Evolutionary conservation across 2,329 filamentous ascomycete species (phyloP).

Genomic region (Fusarium veterinarium): DNA sequence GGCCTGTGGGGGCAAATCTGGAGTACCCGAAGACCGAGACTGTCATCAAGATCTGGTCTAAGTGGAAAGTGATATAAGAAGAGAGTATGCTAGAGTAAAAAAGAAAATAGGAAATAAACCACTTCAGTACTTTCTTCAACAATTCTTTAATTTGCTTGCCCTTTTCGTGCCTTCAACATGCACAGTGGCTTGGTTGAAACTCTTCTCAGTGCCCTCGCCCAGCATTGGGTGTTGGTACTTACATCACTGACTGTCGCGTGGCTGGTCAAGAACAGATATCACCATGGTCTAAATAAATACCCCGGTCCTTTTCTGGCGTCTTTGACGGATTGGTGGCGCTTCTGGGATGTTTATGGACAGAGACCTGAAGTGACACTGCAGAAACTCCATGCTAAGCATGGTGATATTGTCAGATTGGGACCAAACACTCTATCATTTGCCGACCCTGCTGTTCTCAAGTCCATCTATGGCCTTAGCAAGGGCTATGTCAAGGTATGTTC

Average conservation of each 20-base stretch:
- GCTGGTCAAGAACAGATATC: slow-evolving; percentile 49
- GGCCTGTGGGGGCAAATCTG: slow-evolving; percentile 19
- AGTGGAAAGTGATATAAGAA: slow-evolving; percentile 30
- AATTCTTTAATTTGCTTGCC: background rate
- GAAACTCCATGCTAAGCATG: slow-evolving; percentile 75
- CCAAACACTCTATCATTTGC: slow-evolving; percentile 81
- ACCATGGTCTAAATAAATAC: slow-evolving; percentile 73
- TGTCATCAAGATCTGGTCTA: slow-evolving; percentile 11
- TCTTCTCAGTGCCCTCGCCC: slow-evolving; percentile 20
- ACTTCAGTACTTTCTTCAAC: slow-evolving; percentile 5
- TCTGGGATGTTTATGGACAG: slow-evolving; percentile 73
- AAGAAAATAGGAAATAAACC: background rate
- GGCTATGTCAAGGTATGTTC: slow-evolving; percentile 76
- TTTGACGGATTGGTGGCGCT: slow-evolving; percentile 75
- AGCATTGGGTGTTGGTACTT: slow-evolving; percentile 38
- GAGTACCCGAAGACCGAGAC: slow-evolving; percentile 26
- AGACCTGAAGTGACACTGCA: slow-evolving; percentile 75
- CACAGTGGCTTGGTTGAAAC: slow-evolving; percentile 39
- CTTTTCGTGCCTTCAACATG: slow-evolving; percentile 35
- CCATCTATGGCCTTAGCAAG: slow-evolving; percentile 86
- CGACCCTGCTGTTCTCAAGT: slow-evolving; percentile 77
- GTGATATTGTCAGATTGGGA: slow-evolving; percentile 79
- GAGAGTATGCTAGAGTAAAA: background rate
- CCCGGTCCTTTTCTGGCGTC: slow-evolving; percentile 78
- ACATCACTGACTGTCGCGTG: slow-evolving; percentile 7